Evolutionary conservation across 257 asterid species (phyloP), one percentile per base, ranked within the genome.

Genomic region (Solanum pinnatisectum): DNA sequence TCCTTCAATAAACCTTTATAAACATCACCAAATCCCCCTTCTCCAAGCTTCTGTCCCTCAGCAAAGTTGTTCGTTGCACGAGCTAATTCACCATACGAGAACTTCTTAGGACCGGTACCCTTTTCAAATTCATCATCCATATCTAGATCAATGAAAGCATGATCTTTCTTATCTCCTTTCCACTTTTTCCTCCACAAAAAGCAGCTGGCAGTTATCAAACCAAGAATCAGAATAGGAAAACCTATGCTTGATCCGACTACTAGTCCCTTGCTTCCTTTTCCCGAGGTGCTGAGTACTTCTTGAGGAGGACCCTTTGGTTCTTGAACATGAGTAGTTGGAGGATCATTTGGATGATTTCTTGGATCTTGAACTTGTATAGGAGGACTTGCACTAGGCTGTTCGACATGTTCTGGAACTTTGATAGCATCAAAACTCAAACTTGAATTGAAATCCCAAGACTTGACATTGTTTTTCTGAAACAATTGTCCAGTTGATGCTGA

Each of bases 1-100:
- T 84, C 90, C 49, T 46, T 78, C 36, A 90, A 49, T 30, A 87
- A 84, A 18, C 94, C 94, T 87, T 44, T 73, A 77, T 92, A 92
- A 68, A 92, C 93, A n/a, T 89, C 89, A 4, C 93, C 93, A 89
- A 90, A 91, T 35, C 94, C 92, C 15, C 94, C 94, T 59, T 92
- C 91, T 60, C 94, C 94, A 9, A 90, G 91, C 85, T 87, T 90
- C 27, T 72, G 81, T 13, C 18, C 52, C 40, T 78, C 89, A 4
- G 84, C 84, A 46, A 92, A 90, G n/a, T 92, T 88, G 87, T 49
- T 89, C 1, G 94, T 92, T 44, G 92, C 92, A 5, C 46, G 18
- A 30, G 90, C 87, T 63, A 91, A 82, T n/a, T 86, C 90, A 3
- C 30, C 36, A 32, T 89, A 90, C 4, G 91, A 46, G 44, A 91